Evolutionary conservation across 768 basidiomycete species (phyloP), one percentile per base, ranked within the genome.

Genomic region (Hericium alpestre): DNA sequence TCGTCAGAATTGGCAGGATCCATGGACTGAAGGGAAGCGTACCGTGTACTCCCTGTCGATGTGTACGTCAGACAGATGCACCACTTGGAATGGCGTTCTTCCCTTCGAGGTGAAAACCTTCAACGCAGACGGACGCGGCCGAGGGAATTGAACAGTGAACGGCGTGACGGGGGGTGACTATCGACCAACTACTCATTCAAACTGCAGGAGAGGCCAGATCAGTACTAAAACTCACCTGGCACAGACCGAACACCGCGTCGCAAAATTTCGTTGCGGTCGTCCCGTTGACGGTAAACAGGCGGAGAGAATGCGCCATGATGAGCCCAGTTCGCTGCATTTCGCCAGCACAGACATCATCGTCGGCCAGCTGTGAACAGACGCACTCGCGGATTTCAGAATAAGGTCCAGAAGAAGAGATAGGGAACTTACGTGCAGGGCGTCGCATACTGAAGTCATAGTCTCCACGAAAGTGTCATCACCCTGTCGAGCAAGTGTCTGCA

Each of bases 221-320:
- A 32, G 6, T 32, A 32, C 27, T 9, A 32, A 32, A 6, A 53
- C 53, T 9, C 8, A 54, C 53, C 53, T 54, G 53, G 47, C 54
- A 55, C 4, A 55, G 46, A 4, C 54, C 54, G 18, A 55, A 55
- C 23, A 55, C 46, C 2, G 54, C 54, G 27, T 49, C 38, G 47
- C 54, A 55, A 16, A 55, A 55, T 16, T 49, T 47, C 46, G 43
- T 47, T 12, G 54, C 43, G 16, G 54, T 55, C 15, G 47, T 55
- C 10, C 54, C 47, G n/a, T 22, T 38, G 6, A 22, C 20, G 27
- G 9, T 38, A 22, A 55, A 38, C 32, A 16, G 18, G 20, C 54
- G 54, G 6, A 55, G 27, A 16, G 43, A 47, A 20, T 55, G 54
- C 32, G 54, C 54, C 27, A 55, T 15, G 47, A 55, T 38, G 6